Percentiles rank a stretch among this genome's conserved stretches.
Evolutionary conservation across 2,329 filamentous ascomycete species (phyloP).

Genomic region (Penicillium concentricum): DNA sequence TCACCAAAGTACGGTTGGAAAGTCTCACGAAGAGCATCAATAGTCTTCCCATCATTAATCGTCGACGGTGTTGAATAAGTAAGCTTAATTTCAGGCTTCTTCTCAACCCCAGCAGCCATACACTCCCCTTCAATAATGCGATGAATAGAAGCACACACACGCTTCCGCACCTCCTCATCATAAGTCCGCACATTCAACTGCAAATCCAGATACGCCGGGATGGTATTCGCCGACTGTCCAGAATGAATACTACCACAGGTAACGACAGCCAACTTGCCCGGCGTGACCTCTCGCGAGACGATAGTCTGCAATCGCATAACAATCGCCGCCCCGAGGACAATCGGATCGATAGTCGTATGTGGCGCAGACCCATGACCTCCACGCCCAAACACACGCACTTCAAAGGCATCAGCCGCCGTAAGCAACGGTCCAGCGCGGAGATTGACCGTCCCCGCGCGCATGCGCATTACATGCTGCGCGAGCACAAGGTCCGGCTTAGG

Average conservation of each 20-base stretch:
- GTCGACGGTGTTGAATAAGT: conserved; percentile 50
- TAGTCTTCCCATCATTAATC: conserved; percentile 52
- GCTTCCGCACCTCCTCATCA: conserved; percentile 30
- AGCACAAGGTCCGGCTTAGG: conserved; percentile 58
- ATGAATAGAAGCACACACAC: conserved; percentile 38
- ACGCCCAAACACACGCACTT: conserved; percentile 41
- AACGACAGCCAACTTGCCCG: conserved; percentile 45
- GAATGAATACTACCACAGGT: conserved; percentile 47
- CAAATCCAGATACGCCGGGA: conserved; percentile 44
- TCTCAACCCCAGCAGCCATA: conserved; percentile 46
- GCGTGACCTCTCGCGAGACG: conserved; percentile 40
- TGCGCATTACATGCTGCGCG: conserved; percentile 54
- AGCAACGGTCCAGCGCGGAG: conserved; percentile 34
- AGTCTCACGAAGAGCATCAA: conserved; percentile 40
- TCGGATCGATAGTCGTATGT: conserved; percentile 48
- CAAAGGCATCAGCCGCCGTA: conserved; percentile 38
- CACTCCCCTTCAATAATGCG: conserved; percentile 56
- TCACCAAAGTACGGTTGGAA: conserved; percentile 51
- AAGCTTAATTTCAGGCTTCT: conserved; percentile 45
- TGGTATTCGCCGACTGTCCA: conserved; percentile 48
- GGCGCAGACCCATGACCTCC: conserved; percentile 48
- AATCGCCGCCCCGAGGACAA: conserved; percentile 45
- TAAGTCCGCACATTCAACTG: conserved; percentile 45
- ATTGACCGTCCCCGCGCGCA: conserved; percentile 38
- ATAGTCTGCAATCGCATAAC: conserved; percentile 44